Evolutionary conservation across 768 basidiomycete species (phyloP).

Genomic region (Albatrellus ellisii): DNA sequence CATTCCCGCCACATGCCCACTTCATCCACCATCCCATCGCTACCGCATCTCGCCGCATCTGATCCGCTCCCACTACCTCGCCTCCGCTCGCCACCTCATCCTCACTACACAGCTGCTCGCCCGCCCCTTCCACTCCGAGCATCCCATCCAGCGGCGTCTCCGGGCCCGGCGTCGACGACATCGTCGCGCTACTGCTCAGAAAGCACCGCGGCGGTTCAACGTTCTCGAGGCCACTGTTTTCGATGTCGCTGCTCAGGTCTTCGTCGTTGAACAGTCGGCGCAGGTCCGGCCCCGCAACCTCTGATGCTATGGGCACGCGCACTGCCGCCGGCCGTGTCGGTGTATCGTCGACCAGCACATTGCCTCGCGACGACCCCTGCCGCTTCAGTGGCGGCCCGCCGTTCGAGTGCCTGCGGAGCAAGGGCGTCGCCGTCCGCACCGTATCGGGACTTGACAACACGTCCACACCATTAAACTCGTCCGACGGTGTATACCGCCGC

Average conservation of each 20-base stretch:
- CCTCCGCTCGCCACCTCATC: slow-evolving; percentile 10
- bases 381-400: not conserved
- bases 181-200: slow-evolving; percentile 6
- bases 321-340: slow-evolving; percentile 8
- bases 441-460: slow-evolving; percentile 34
- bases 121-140: not conserved
- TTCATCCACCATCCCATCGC: slow-evolving; percentile 38
- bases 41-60: slow-evolving; percentile 20
- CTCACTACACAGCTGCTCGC: not conserved
- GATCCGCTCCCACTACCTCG: slow-evolving; percentile 19
- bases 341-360: slow-evolving; percentile 19
- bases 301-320: not conserved
- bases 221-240: slow-evolving; percentile 7
- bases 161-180: slow-evolving; percentile 12
- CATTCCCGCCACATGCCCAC: slow-evolving; percentile 26
- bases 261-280: slow-evolving; percentile 6
- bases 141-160: slow-evolving; percentile 7
- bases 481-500: slow-evolving; percentile 4
- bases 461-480: slow-evolving; percentile 37
- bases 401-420: not conserved
- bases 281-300: not conserved
- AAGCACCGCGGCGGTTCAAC: slow-evolving; percentile 5
- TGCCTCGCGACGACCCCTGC: not conserved
- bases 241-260: not conserved
- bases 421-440: slow-evolving; percentile 5